Evolutionary conservation across 1,284 basidiomycete species (phyloP), one percentile per base, ranked within the genome.

Genomic region (Malassezia sympodialis): DNA sequence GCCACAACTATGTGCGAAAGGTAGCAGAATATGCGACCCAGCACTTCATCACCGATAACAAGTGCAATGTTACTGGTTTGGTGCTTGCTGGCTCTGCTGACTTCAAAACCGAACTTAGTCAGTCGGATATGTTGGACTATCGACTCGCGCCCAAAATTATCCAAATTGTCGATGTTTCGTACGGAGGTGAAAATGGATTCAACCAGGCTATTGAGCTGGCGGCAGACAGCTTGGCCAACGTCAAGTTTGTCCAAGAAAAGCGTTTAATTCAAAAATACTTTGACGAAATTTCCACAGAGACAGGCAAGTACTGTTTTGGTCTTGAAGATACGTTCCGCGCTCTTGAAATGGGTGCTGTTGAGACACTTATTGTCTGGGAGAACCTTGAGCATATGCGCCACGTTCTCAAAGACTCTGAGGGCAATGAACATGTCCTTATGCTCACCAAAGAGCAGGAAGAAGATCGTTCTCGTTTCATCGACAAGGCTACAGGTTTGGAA

Each of bases 201-300:
- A 96, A 98, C 76, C 76, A 94, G 86, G 93, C 93, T 10, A 98
- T 99, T 66, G 93, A 98, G 76, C 82, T 98, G 46, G 87, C 93
- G 0, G 87, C 89, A 2, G 93, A 98, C 77, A 88, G 90, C 6
- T 82, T 99, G 24, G 84, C 88, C 41, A 96, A 96, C 76, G 94
- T 99, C 80, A 98, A 98, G 76, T 98, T 99, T 67, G 90, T 99
- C 15, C 93, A 98, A 77, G 93, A 99, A 81, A 98, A 98, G 81
- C 86, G 81, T 48, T 58, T 74, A 19, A 72, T 74, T 47, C 91
- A 96, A 75, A 89, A 83, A 76, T 98, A 96, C 80, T 96, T 99
- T 77, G 93, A 98, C 75, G 94, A 99, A 79, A 99, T 99, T 77
- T 93, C 90, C 61, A 87, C 89, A 76, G 93, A 99, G 75, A 93